phyloP scores from a whole-genome alignment of 2,329 filamentous ascomycete genomes.

The Macroventuria anomochaeta region DNA sequence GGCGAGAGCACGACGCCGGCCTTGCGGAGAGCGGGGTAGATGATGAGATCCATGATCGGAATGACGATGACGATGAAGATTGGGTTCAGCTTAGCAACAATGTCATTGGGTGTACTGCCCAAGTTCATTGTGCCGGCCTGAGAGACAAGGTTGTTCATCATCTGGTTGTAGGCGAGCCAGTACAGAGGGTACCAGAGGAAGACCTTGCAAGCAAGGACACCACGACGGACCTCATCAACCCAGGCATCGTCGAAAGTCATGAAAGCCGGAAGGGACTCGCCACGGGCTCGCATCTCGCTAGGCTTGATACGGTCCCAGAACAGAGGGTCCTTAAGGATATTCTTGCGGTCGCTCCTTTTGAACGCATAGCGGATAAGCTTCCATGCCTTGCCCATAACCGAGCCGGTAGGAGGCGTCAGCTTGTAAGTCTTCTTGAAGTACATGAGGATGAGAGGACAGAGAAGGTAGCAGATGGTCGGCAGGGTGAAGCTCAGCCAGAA shows the following conservation, averaged over 20 bases:
- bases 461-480: slow-evolving; percentile 68
- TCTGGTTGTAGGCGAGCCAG: slow-evolving; percentile 50
- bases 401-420: slow-evolving; percentile 71
- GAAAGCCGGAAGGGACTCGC: slow-evolving; percentile 65
- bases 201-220: slow-evolving; percentile 52
- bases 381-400: slow-evolving; percentile 71
- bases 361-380: slow-evolving; percentile 62
- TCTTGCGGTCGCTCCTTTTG: slow-evolving; percentile 31
- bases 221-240: slow-evolving; percentile 77
- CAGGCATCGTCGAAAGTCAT: slow-evolving; percentile 83
- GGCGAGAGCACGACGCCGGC: slow-evolving; percentile 71
- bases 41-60: slow-evolving; percentile 64
- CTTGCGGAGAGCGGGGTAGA: slow-evolving; percentile 75
- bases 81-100: slow-evolving; percentile 78
- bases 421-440: slow-evolving; percentile 70
- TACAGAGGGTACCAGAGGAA: slow-evolving; percentile 65
- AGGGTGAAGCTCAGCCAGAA: slow-evolving; percentile 76
- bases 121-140: slow-evolving; percentile 73
- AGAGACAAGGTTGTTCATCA: slow-evolving; percentile 70
- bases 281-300: slow-evolving; percentile 44
- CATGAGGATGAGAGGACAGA: slow-evolving; percentile 64
- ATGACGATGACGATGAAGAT: slow-evolving; percentile 74
- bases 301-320: slow-evolving; percentile 72
- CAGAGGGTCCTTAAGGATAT: slow-evolving; percentile 29
- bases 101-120: slow-evolving; percentile 76